Conservation (phyloP, 2,329 filamentous ascomycete genomes). For the Xylariaceae sp. region DNA sequence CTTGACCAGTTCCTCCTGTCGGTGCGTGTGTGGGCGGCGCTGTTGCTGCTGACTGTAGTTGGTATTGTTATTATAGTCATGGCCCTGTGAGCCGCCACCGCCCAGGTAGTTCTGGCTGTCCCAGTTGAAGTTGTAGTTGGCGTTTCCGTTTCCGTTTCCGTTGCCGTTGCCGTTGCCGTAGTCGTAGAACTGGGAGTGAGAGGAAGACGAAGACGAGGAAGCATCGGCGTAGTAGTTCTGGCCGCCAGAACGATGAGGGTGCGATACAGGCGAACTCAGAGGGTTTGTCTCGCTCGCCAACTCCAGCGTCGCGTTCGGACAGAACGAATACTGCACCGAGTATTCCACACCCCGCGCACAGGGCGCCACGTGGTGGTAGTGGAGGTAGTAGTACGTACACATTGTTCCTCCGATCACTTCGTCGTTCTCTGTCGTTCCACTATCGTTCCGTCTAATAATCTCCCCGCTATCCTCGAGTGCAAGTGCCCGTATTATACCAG, state of each 20-base stretch:
- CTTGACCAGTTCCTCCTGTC: constrained; percentile 7
- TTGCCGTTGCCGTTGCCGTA: no score
- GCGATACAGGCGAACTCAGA: neutral
- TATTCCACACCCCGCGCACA: constrained; percentile 38
- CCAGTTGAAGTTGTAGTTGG: no score
- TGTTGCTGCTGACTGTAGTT: constrained; percentile 8
- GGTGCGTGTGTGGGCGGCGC: constrained; percentile 1
- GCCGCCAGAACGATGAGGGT: no score
- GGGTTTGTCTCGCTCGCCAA: neutral
- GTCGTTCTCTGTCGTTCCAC: neutral
- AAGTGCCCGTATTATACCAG: no score
- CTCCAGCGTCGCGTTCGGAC: constrained; percentile 32
- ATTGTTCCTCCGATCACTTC: constrained; percentile 28
- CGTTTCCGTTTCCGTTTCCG: no score
- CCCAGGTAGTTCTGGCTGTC: no score
- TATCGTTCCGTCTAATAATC: neutral
- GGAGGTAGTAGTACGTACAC: constrained; percentile 47
- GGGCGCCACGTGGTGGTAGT: constrained; percentile 45
- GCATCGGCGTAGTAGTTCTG: no score
- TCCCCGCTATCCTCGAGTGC: no score
- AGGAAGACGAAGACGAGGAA: no score
- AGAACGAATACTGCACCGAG: constrained; percentile 40
- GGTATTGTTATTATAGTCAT: neutral
- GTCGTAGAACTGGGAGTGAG: no score
- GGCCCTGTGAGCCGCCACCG: no score